These are phyloP conservation scores for Meyerozyma sp. DNA, from an alignment of 1,139 yeast species.

Conservation along the genomic window DNA sequence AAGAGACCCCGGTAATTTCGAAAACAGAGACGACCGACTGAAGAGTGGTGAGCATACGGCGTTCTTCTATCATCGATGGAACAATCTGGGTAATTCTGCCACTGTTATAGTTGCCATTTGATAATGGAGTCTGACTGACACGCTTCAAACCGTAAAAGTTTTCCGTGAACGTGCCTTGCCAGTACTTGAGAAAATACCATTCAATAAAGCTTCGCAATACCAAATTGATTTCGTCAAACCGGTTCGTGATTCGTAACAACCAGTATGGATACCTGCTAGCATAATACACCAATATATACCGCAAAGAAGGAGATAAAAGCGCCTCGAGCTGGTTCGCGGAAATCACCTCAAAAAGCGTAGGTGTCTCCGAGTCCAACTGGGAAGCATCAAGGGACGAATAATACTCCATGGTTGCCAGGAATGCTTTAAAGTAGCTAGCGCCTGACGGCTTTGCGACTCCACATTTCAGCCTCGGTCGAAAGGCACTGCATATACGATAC, in stretches of 20 bases:
- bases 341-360: constrained; percentile 77
- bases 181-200: constrained; percentile 60
- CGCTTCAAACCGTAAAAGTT: constrained; percentile 87
- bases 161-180: constrained; percentile 89
- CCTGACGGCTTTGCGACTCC: neutral
- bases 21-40: constrained; percentile 61
- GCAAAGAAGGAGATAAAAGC: constrained; percentile 73
- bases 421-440: neutral
- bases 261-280: constrained; percentile 74
- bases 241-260: constrained; percentile 56
- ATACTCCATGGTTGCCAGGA: constrained; percentile 57
- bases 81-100: constrained; percentile 34
- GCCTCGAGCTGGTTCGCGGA: constrained; percentile 77
- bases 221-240: constrained; percentile 73
- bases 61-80: constrained; percentile 49
- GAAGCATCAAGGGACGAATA: constrained; percentile 77
- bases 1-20: constrained; percentile 64
- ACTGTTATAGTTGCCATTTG: constrained; percentile 24
- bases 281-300: constrained; percentile 77
- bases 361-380: constrained; percentile 67
- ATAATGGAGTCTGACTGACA: constrained; percentile 39
- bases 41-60: constrained; percentile 45
- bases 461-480: neutral
- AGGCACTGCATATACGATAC: neutral
- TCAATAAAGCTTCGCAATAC: constrained; percentile 64